These are phyloP conservation scores for Globisporangium apiculatum DNA, from an alignment of 352 stramenopile genomes.

Conservation along the genomic window DNA sequence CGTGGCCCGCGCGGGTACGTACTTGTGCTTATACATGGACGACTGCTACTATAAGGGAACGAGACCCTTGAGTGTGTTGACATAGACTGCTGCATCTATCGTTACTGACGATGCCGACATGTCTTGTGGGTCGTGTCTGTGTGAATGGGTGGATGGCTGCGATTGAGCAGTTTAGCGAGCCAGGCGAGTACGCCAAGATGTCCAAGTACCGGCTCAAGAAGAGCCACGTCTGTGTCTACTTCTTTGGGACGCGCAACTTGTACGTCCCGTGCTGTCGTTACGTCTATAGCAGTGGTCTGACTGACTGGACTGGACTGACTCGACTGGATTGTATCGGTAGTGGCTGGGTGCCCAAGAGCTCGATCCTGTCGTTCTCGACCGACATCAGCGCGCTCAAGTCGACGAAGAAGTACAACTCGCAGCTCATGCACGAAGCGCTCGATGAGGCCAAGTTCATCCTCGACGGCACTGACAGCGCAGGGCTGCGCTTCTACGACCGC, in stretches of 20 bases:
- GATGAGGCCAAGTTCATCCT: slow-evolving; percentile 65
- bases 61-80: too few species aligned
- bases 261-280: slow-evolving; percentile 24
- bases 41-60: too few species aligned
- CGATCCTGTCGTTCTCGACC: slow-evolving; percentile 66
- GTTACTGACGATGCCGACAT: too few species aligned
- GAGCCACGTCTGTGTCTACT: slow-evolving; percentile 77
- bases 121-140: not conserved
- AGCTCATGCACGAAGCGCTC: slow-evolving; percentile 63
- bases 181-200: slow-evolving; percentile 80
- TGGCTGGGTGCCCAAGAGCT: slow-evolving; percentile 68
- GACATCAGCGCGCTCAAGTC: slow-evolving; percentile 48
- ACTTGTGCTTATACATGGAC: not conserved
- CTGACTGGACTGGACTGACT: not conserved
- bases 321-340: slow-evolving; percentile 17
- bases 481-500: slow-evolving; percentile 65
- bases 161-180: slow-evolving; percentile 57
- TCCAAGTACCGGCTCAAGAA: slow-evolving; percentile 66
- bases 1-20: slow-evolving; percentile 72
- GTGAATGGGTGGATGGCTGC: not conserved
- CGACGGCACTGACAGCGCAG: slow-evolving; percentile 47
- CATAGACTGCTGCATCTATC: too few species aligned
- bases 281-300: not conserved
- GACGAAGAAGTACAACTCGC: slow-evolving; percentile 65
- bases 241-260: slow-evolving; percentile 85